Conservation (phyloP, 352 stramenopile genomes). For the Globisporangium cederbergense region DNA sequence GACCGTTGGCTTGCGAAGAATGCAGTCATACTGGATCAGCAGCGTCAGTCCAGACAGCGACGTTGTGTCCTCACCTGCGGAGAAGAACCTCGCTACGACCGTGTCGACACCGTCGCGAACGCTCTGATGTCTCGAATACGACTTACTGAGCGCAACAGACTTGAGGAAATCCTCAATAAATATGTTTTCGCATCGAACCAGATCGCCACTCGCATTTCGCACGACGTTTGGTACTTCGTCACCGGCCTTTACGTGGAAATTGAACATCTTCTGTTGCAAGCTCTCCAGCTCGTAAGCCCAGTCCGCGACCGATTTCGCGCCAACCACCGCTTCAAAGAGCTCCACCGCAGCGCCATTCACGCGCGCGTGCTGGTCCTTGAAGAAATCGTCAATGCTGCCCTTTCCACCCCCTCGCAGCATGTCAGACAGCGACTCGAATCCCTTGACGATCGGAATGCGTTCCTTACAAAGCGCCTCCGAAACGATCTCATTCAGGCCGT, state of each 20-base stretch:
- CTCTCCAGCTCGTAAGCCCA: conserved; percentile 33
- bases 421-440: conserved; percentile 31
- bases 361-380: conserved; percentile 22
- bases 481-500: conserved; percentile 69
- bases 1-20: conserved; percentile 49
- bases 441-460: conserved; percentile 28
- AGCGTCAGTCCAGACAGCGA: conserved; percentile 38
- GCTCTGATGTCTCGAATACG: conserved; percentile 50
- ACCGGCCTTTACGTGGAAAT: conserved; percentile 19
- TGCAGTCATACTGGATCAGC: conserved; percentile 70
- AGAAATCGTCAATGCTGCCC: conserved; percentile 18
- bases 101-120: conserved; percentile 60
- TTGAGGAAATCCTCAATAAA: conserved; percentile 79
- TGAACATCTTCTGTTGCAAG: conserved; percentile 29
- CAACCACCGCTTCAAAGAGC: conserved; percentile 11
- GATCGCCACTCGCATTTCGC: conserved; percentile 31
- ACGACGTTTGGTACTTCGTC: conserved; percentile 15
- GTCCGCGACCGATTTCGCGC: neutral
- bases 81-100: conserved; percentile 48
- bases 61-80: conserved; percentile 1
- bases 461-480: conserved; percentile 60
- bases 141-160: conserved; percentile 46
- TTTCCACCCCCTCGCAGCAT: conserved; percentile 19
- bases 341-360: conserved; percentile 17
- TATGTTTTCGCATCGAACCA: conserved; percentile 51